Evolutionary conservation across 225 moss, liverwort and hornwort species (phyloP), one percentile per base, ranked within the genome.

Genomic region (Pleurozium schreberi): DNA sequence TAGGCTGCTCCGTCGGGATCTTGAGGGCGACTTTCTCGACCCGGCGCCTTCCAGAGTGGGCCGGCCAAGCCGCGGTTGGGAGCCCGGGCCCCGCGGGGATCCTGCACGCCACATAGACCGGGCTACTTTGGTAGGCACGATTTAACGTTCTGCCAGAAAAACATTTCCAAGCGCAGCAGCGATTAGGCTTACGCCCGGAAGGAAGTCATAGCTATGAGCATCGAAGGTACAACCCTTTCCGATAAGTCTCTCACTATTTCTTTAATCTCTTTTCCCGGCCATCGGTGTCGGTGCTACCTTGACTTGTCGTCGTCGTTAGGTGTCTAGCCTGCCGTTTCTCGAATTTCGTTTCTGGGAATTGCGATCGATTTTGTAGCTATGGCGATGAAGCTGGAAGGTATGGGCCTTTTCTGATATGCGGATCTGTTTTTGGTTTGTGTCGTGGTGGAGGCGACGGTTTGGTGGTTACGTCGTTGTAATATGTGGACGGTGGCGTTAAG

Each of bases 311-410:
- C 57, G 8, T 81, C 59, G 67, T 52, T 75, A 75, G 66, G 66
- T 60, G 75, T 81, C 66, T 75, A 74, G 65, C 34, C 63, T 81
- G 73, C 74, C 55, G 62, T 85, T 88, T 85, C 88, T 80, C 74
- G 75, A 81, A 71, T 89, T 84, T 42, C 31, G 86, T 86, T 73
- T 60, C 83, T 43, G 49, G 67, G 55, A 66, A 73, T 52, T n/a
- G 38, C 34, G 33, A 42, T 71, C 66, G 53, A 53, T 85, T 85
- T 59, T 7, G 63, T 87, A 27, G 91, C 91, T 47, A 94, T 92
- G 92, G 92, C 80, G 83, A 75, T 92, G 85, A 63, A 88, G 42
- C 63, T 92, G 42, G 85, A 63, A 94, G 88, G 93, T 93, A 82
- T 59, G 74, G 60, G 6, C 4, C 40, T 60, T 66, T 59, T 42